Percentiles rank a stretch among this genome's conserved stretches.
Evolutionary conservation across 2,329 filamentous ascomycete genomes (phyloP).

Genomic region (Phoma herbarum): DNA sequence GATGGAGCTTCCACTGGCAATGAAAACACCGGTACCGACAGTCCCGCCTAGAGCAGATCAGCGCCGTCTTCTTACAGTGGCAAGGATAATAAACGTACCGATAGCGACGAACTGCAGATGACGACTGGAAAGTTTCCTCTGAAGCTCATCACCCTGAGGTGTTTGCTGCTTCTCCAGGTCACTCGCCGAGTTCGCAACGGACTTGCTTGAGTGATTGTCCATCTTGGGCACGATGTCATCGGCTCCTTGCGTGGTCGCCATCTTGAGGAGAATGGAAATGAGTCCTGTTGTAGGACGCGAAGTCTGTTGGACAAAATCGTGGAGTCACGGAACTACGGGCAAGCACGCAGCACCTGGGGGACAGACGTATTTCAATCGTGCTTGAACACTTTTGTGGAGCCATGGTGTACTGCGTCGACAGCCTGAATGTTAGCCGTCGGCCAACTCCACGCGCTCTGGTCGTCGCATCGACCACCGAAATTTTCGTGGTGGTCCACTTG

Average conservation of each 20-base stretch:
- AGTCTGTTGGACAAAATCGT: conserved; percentile 19
- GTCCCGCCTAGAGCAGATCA: conserved; percentile 43
- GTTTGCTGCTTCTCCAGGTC: conserved; percentile 50
- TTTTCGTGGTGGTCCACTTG: conserved; percentile 47
- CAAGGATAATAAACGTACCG: conserved; percentile 32
- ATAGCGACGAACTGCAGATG: conserved; percentile 54
- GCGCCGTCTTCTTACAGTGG: not conserved
- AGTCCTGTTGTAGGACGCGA: conserved; percentile 25
- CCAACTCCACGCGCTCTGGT: conserved; percentile 38
- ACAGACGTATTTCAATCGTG: conserved; percentile 37
- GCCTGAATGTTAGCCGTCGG: conserved; percentile 34
- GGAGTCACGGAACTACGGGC: conserved; percentile 29
- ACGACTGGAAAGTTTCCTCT: conserved; percentile 49
- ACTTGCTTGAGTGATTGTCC: conserved; percentile 45
- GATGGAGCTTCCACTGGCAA: conserved; percentile 59
- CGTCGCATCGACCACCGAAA: conserved; percentile 36
- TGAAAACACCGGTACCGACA: conserved; percentile 64
- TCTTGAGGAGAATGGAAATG: conserved; percentile 25
- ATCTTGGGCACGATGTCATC: conserved; percentile 40
- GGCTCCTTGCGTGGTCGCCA: conserved; percentile 33
- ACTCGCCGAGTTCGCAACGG: conserved; percentile 37
- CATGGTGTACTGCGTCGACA: conserved; percentile 28
- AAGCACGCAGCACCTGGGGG: conserved; percentile 26
- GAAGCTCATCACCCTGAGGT: conserved; percentile 37
- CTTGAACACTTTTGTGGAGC: conserved; percentile 28